These are phyloP conservation scores for Starmera dryadoides DNA, from an alignment of 805 yeast species.

Conservation along the genomic window DNA sequence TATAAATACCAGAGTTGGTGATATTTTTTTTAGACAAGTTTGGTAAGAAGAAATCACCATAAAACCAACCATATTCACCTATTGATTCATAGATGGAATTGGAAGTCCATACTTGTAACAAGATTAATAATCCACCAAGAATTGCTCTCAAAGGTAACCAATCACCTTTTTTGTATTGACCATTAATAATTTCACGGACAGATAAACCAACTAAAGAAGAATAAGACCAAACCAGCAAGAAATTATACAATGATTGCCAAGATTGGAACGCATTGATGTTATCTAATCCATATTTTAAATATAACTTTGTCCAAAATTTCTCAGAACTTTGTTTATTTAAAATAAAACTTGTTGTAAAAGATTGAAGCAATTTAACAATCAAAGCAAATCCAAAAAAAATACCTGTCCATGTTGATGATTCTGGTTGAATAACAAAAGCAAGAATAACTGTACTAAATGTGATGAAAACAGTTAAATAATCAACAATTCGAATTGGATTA, in stretches of 20 bases:
- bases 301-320: conserved; percentile 58
- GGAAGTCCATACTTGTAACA: conserved; percentile 64
- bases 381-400: conserved; percentile 23
- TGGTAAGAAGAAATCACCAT: conserved; percentile 76
- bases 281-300: conserved; percentile 56
- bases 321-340: conserved; percentile 51
- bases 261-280: conserved; percentile 60
- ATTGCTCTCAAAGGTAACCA: conserved; percentile 48
- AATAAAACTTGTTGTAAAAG: conserved; percentile 41
- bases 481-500: conserved; percentile 56
- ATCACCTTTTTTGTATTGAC: conserved; percentile 23
- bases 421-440: conserved; percentile 29
- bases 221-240: conserved; percentile 46
- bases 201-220: conserved; percentile 38
- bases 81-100: conserved; percentile 60
- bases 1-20: conserved; percentile 74
- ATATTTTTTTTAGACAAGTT: conserved; percentile 41
- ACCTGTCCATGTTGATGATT: conserved; percentile 19
- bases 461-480: conserved; percentile 40
- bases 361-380: conserved; percentile 44
- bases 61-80: conserved; percentile 87
- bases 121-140: conserved; percentile 46
- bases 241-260: conserved; percentile 63
- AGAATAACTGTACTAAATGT: conserved; percentile 33
- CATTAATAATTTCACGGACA: conserved; percentile 23